Base-by-base conservation (phyloP, 768 basidiomycete species). In the Trametes cubensis region DNA sequence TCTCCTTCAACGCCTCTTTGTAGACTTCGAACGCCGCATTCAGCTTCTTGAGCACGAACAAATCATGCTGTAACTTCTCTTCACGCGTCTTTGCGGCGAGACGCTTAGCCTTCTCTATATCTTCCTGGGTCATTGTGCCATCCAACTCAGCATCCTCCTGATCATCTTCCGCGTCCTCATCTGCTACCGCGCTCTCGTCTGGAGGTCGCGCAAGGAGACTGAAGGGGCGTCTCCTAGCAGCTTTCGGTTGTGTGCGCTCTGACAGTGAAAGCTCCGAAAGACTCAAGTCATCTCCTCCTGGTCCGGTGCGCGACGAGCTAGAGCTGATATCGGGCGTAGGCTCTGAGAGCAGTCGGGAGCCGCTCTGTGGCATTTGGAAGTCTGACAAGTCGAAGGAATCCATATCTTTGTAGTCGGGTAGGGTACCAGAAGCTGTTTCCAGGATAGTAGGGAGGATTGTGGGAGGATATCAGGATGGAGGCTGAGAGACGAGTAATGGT, bases 1-100 rank as follows among this genome's bases (percentile, higher is more conserved):
- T 81, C 55, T 83, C 83, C 34, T 78, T 77, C 60, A 93, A 73
- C 10, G 89, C 87, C 26, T 89, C 86, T 62, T 86, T 87, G 69
- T 89, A 88, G 48, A 79, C 67, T 15, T 86, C 81, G 64, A 93
- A 88, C 5, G 88, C 80, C 14, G 84, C 74, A 67, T 93, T 93
- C 18, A 93, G 73, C 71, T 90, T 90, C 71, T 78, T 85, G 66
- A 93, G 76, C 60, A 90, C 80, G 70, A 88, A 85, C 14, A 90
- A 70, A 73, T 93, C 91, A 66, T 82, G 84, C 64, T 87, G 86
- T 38, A 93, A 75, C 71, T 87, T 90, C 60, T 92, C 91, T 69
- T 92, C 89, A 47, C 85, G 79, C 51, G 77, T 68, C 62, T 74
- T 78, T 40, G 74, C 71, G 3, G 71, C 71, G 2, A 70, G 60